Base-by-base conservation (phyloP, 78 protist species). In the Planoprotostelium fungivorum region DNA sequence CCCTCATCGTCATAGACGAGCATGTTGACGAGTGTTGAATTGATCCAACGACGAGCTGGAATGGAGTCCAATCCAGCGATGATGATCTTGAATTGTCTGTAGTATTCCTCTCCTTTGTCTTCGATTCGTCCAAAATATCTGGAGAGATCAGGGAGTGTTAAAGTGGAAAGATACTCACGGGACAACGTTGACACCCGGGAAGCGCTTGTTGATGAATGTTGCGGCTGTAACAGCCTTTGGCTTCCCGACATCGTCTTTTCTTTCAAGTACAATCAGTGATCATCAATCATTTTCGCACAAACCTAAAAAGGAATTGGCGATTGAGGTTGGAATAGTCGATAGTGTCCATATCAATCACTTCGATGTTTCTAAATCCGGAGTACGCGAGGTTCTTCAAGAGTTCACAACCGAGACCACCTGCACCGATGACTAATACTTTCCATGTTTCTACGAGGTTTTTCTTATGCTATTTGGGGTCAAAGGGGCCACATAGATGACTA, bases 371-470 rank as follows among this genome's bases (percentile, higher is more conserved):
- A 88, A 98, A 98, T 10, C 99, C 99, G 25, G 94, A 88, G 1
- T 97, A 89, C 0, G 99, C 99, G 1, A 98, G 95, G 51, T 97
- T 96, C 91, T 98, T 98, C 39, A 98, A 94, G 1, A 98, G 88
- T 85, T 98, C 99, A 91, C 99, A 98, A 36, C 99, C 99, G 31
- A 98, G 94, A 34, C 99, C 99, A 38, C 99, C 99, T 0, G 99
- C 99, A 35, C 99, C 99, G 36, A 98, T 86, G n/a, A 98, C 98
- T 0, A 98, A 90, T 0, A 98, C 84, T 0, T 94, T 94, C 73
- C 88, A 87, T 85, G 83, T 91, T 35, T 88, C 89, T 88, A 89
- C 91, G 31, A 93, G 38, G 35, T 88, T 88, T 87, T 84, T 89
- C 89, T 88, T 92, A 34, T 25, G 16, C 73, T 51, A 16, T 16